Evolutionary conservation across 1,139 yeast genomes (phyloP), one percentile per base, ranked within the genome.

Genomic region (Lodderomyces metapsilosis): DNA sequence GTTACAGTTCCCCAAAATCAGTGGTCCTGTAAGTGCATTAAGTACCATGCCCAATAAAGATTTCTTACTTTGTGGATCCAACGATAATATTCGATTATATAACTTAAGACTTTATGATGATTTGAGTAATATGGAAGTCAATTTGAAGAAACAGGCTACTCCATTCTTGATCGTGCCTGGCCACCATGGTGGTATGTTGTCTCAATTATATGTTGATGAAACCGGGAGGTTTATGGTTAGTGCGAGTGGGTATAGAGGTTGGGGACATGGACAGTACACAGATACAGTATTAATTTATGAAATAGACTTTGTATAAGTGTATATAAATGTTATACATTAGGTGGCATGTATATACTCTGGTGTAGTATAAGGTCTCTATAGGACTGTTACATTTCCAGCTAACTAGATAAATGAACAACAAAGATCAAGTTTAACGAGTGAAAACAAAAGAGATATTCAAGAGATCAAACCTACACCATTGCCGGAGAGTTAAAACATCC

Each of bases 211-310:
- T 48, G 84, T 91, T 25, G 98, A 91, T 58, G 92, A 89, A 33
- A 85, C 92, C 1, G 89, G 95, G 36, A 68, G 92, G 50, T 92
- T 87, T 59, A 74, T 92, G 82, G 78, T 91, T 11, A 84, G 96
- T 56, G 84, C 98, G 1, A 86, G 96, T 61, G 98, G 98, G 6
- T 88, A 86, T 52, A 76, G 98, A 56, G 98, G 98, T 3, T 91
- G 97, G 97, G 78, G 77, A 1, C 92, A 85, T 54, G 87, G 95
- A 2, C 66, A 71, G 25, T 77, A 82, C 33, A 85, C 95, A 0
- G 98, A 92, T 48, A 77, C 83, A 22, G 86, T 87, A 6, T 74
- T 89, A 53, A 72, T 89, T 33, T 91, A 89, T 59, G 95, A 89
- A 57, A 82, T 91, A 33, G 76, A 71, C 41, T 65, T 64, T 47